A percentile compares a stretch with the other conserved stretches of the same genome.
Evolutionary conservation across 192 early-diverging fungal genomes (phyloP).

Genomic region (Dissophora globulifera): DNA sequence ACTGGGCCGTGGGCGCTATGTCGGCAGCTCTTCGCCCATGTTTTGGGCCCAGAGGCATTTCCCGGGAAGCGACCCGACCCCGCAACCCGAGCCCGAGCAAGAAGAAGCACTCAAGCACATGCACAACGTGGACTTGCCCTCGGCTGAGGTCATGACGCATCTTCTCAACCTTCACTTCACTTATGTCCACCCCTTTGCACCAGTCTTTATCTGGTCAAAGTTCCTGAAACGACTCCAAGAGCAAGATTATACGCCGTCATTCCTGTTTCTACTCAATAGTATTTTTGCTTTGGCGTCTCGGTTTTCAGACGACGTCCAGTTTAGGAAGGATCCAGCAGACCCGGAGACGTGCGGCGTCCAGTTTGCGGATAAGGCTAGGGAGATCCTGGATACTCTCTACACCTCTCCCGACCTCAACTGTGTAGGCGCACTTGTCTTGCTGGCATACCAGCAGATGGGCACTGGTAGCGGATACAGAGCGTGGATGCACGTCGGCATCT

Average conservation of each 20-base stretch:
- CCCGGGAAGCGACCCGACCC: too few relatives aligned
- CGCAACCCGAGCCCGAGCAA: neutral
- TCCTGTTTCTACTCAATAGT: slow-evolving; percentile 61
- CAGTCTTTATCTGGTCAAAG: slow-evolving; percentile 70
- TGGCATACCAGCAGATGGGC: slow-evolving; percentile 77
- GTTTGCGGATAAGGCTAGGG: slow-evolving; percentile 75
- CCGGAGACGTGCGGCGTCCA: slow-evolving; percentile 63
- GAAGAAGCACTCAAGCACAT: slow-evolving; percentile 21
- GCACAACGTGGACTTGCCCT: slow-evolving; percentile 61
- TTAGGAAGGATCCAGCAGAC: slow-evolving; percentile 43
- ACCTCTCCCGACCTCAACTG: slow-evolving; percentile 65
- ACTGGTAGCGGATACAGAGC: slow-evolving; percentile 68
- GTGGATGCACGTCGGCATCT: slow-evolving; percentile 74
- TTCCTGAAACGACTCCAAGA: slow-evolving; percentile 49
- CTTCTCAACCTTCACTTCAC: slow-evolving; percentile 74
- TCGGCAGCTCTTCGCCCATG: slow-evolving; percentile 76
- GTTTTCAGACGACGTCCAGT: slow-evolving; percentile 55
- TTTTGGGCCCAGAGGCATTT: slow-evolving; percentile 65
- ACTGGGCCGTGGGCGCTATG: slow-evolving; percentile 73
- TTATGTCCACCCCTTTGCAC: slow-evolving; percentile 74
- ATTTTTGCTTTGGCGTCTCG: slow-evolving; percentile 64
- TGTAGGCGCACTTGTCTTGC: slow-evolving; percentile 71
- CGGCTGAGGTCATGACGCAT: slow-evolving; percentile 65
- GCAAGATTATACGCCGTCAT: slow-evolving; percentile 46
- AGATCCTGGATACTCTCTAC: slow-evolving; percentile 75